Percentiles rank a stretch among this genome's conserved stretches.
Evolutionary conservation across 805 yeast genomes (phyloP).

Genomic region (Lipomyces anomalus): DNA sequence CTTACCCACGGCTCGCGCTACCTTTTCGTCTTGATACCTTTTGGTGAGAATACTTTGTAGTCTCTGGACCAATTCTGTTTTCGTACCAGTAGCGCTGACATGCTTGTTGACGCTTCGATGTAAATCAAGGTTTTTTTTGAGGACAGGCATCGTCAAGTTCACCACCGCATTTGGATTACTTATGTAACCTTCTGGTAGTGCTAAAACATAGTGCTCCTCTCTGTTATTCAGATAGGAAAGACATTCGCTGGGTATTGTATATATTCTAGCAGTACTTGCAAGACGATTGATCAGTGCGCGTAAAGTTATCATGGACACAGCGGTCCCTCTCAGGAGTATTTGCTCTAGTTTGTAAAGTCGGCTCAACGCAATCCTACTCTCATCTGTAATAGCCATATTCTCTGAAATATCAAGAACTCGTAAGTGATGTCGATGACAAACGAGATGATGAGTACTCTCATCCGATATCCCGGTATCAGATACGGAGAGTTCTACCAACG

Average conservation of each 20-base stretch:
- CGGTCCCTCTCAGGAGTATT: not conserved
- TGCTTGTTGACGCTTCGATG: not conserved
- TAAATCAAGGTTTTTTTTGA: not conserved
- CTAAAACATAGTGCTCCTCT: not conserved
- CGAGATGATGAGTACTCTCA: not conserved
- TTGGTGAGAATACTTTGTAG: not conserved
- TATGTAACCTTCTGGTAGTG: not conserved
- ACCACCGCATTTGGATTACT: not conserved
- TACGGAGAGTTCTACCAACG: not conserved
- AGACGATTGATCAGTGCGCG: not conserved
- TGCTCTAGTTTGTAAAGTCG: not conserved
- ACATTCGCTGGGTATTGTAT: not conserved
- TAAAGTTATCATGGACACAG: not conserved
- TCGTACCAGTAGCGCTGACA: not conserved
- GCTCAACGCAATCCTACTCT: not conserved
- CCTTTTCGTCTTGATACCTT: not conserved
- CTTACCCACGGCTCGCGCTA: not conserved
- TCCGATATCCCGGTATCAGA: not conserved
- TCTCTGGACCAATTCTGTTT: not conserved
- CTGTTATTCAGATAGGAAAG: not conserved
- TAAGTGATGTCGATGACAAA: not conserved
- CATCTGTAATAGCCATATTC: not conserved
- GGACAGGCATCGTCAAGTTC: not conserved
- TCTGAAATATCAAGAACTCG: not conserved
- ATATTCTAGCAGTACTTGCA: not conserved